phyloP scores from a whole-genome alignment of 2,329 filamentous ascomycete genomes.

The Myriangium duriaei region DNA sequence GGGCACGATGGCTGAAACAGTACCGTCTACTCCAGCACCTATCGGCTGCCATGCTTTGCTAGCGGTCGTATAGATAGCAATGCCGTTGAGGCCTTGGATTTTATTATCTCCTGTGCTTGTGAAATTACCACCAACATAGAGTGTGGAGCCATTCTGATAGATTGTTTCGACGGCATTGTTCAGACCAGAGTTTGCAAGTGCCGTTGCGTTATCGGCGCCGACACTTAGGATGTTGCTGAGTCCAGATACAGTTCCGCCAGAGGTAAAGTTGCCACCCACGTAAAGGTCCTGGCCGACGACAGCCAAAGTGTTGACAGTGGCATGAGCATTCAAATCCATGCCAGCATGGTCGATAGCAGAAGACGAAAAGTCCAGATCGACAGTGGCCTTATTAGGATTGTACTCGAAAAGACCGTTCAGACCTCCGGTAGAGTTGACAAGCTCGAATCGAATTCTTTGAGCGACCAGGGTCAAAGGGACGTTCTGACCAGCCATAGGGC shows the following conservation, averaged over 20 bases:
- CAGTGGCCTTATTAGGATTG: conserved; percentile 49
- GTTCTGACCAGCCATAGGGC: conserved; percentile 53
- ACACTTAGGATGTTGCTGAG: conserved; percentile 70
- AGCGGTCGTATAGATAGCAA: conserved; percentile 62
- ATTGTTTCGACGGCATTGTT: conserved; percentile 67
- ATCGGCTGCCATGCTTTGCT: conserved; percentile 63
- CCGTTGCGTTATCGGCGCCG: conserved; percentile 46
- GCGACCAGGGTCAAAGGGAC: conserved; percentile 69
- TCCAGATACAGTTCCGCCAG: conserved; percentile 25
- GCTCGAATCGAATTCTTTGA: conserved; percentile 67
- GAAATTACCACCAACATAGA: conserved; percentile 82
- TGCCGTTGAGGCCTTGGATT: conserved; percentile 54
- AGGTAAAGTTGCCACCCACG: conserved; percentile 75
- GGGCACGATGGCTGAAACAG: conserved; percentile 61
- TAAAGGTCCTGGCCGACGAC: conserved; percentile 54
- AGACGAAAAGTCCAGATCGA: conserved; percentile 52
- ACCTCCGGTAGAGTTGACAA: conserved; percentile 61
- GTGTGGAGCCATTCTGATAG: conserved; percentile 48
- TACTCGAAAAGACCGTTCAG: conserved; percentile 89
- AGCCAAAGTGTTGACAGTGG: conserved; percentile 57
- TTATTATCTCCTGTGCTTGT: conserved; percentile 54
- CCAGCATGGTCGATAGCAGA: conserved; percentile 71
- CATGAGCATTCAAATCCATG: conserved; percentile 51
- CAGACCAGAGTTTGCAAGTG: conserved; percentile 58
- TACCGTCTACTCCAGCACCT: conserved; percentile 74